These are phyloP conservation scores for Tuber microsphaerosporum DNA, from an alignment of 495 filamentous ascomycete species.

Conservation along the genomic window DNA sequence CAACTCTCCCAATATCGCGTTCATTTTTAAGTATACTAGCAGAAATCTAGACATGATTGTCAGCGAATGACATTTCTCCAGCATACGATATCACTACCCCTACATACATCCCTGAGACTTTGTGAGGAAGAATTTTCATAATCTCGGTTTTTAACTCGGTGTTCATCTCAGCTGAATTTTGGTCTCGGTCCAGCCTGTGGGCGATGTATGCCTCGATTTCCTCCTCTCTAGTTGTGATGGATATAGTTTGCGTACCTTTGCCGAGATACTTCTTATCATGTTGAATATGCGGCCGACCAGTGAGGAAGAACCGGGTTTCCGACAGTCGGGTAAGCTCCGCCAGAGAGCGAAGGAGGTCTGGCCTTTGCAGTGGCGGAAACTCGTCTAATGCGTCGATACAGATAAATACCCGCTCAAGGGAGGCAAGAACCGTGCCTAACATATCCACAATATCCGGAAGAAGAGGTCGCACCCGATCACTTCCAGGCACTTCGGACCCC, in stretches of 20 bases:
- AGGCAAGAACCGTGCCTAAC: background rate
- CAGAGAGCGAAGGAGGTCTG: background rate
- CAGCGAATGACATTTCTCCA: background rate
- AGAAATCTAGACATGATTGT: background rate
- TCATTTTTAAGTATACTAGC: background rate
- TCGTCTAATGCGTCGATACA: background rate
- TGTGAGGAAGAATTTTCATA: background rate
- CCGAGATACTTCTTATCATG: background rate
- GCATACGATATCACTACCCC: background rate
- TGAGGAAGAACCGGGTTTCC: background rate
- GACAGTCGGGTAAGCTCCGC: slow-evolving; percentile 9
- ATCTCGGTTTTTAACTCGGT: background rate
- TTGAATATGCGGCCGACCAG: background rate
- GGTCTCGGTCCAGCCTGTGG: background rate
- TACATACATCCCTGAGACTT: background rate
- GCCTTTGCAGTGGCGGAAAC: background rate
- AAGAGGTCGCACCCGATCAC: background rate
- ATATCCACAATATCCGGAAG: background rate
- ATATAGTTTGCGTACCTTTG: background rate
- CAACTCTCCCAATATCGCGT: background rate
- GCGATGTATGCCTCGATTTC: background rate
- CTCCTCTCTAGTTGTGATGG: background rate
- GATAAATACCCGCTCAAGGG: background rate
- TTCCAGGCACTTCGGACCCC: background rate
- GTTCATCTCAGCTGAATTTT: background rate